Evolutionary conservation across 495 filamentous ascomycete genomes (phyloP), one percentile per base, ranked within the genome.

Genomic region (Glonium stellatum): DNA sequence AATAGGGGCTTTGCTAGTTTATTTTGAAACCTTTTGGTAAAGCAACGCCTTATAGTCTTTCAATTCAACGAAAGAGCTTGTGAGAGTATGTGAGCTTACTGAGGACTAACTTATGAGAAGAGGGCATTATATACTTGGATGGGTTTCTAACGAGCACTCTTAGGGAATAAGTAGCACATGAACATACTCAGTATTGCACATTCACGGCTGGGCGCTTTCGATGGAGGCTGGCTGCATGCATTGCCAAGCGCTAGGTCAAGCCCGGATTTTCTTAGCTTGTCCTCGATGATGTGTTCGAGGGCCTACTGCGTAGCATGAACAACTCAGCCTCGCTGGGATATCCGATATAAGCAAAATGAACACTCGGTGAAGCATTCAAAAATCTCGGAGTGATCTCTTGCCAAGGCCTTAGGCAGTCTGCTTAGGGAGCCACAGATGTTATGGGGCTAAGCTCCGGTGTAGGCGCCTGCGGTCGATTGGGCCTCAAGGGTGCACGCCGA

Each of bases 201-300:
- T 23, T 23, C 5, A 31, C 21, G 19, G 48, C 13, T 23, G 4
- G 48, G 48, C 21, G 48, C 19, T 18, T 51, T 51, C 48, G 19
- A 51, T 15, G 23, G 48, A 51, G 48, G 48, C 48, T 51, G 48
- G 48, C 48, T 51, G 48, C 48, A 31, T 27, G 21, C 11, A 15
- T 18, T 10, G 21, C 48, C 48, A 51, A 31, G 48, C 48, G 48
- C 48, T 51, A 18, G 6, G 5, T 23, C 19, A 4, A 18, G 19
- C 21, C 8, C 8, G 5, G 13, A 51, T 51, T 23, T 51, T 15
- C 39, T 18, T 27, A 25, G 48, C 48, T 23, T 23, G 19, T 13
- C 15, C 21, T 23, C 25, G 3, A 15, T 15, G 10, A 51, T 51
- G 48, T 22, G 48, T 15, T 15, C 15, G 48, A 51, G 15, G 3